Evolutionary conservation across 768 basidiomycete species (phyloP).

Genomic region (Rhodotorula kratochvilovae): DNA sequence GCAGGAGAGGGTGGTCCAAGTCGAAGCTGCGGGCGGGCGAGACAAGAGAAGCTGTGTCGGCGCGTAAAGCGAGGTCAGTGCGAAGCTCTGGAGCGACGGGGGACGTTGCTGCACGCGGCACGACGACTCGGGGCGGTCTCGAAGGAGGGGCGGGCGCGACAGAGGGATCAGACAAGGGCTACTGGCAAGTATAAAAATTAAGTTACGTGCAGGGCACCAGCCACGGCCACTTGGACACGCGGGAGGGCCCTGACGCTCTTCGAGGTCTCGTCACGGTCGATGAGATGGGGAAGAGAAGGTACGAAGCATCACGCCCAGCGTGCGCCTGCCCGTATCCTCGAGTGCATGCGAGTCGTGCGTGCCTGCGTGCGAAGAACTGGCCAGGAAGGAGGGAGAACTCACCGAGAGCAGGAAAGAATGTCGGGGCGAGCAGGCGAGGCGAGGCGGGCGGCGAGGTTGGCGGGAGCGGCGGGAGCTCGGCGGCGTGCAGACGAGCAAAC

Average conservation of each 20-base stretch:
- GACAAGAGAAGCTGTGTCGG: neutral
- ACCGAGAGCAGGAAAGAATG: neutral
- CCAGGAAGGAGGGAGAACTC: neutral
- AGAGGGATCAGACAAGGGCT: constrained; percentile 36
- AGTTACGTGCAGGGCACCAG: constrained; percentile 2
- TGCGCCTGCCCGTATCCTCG: neutral
- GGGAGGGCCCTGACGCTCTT: constrained; percentile 26
- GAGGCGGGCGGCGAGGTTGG: neutral
- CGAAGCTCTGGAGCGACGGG: neutral
- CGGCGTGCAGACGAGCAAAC: neutral
- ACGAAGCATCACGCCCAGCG: constrained; percentile 20
- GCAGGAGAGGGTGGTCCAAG: neutral
- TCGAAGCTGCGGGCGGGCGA: neutral
- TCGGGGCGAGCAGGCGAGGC: neutral
- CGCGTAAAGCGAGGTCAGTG: neutral
- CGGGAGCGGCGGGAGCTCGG: neutral
- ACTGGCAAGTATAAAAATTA: constrained; percentile 30
- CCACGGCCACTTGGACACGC: constrained; percentile 18
- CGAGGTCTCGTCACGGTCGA: constrained; percentile 36
- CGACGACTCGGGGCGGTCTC: neutral
- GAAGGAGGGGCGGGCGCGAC: neutral
- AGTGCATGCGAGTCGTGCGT: neutral
- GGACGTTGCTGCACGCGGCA: neutral
- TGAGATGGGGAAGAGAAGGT: constrained; percentile 40
- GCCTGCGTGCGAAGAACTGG: neutral